phyloP scores from a whole-genome alignment of 331 rosid genomes.

The Phaseolus coccineus region DNA sequence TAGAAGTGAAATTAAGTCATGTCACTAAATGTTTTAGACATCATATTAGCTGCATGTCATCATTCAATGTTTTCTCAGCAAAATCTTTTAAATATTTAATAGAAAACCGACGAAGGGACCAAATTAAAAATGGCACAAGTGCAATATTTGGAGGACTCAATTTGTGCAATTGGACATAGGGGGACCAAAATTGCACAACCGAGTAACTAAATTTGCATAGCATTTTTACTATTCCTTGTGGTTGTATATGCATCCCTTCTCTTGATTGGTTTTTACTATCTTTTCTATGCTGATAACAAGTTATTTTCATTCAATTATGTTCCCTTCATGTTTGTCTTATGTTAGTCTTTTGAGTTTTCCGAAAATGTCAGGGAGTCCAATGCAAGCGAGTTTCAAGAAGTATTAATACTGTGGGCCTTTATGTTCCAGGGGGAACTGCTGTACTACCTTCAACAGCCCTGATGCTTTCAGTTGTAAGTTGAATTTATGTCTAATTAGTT shows the following conservation, averaged over 20 bases:
- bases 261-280: background rate
- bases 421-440: slow-evolving; percentile 95
- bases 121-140: no score
- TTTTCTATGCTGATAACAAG: background rate
- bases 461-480: slow-evolving; percentile 89
- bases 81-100: no score
- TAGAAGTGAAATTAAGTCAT: no score
- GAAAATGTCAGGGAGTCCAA: slow-evolving; percentile 72
- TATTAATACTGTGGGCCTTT: slow-evolving; percentile 89
- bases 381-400: slow-evolving; percentile 92
- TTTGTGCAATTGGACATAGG: no score
- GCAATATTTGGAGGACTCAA: no score
- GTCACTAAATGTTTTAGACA: no score
- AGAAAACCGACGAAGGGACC: no score
- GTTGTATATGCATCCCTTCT: background rate
- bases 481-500: slow-evolving; percentile 10
- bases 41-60: no score
- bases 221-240: background rate
- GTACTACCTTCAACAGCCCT: slow-evolving; percentile 92
- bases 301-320: slow-evolving; percentile 15
- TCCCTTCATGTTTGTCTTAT: background rate
- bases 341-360: slow-evolving; percentile 29
- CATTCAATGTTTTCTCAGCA: no score
- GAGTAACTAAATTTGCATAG: no score
- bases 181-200: no score